Evolutionary conservation across 106 monocot genomes (phyloP), one percentile per base, ranked within the genome.

Genomic region (Amphibolis antarctica): DNA sequence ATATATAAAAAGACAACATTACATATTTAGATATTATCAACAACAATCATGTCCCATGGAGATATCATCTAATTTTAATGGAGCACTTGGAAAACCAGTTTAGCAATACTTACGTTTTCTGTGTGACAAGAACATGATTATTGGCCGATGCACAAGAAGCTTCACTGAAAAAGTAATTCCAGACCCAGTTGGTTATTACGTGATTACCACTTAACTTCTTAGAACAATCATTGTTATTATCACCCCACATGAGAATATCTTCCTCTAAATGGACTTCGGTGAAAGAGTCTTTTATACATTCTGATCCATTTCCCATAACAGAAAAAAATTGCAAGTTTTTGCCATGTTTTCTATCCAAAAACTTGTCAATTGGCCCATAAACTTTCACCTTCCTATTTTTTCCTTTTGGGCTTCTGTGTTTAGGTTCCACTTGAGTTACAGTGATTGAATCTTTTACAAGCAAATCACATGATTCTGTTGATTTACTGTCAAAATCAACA

Each of bases 341-440:
- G 27, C 14, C 20, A 19, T 19, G 36, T 42, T 42, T 60, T 23
- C 50, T 13, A 54, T 36, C 36, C 53, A 99, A 15, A 70, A 91
- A 99, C 65, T 88, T 85, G 75, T 99, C 91, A 74, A 99, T 88
- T 62, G 98, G 91, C 11, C 98, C 98, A 73, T 27, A 70, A 29
- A 76, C 66, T 9, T 63, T 44, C 66, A 69, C 61, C 44, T 10
- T 56, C 36, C 63, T 73, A 49, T 13, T 71, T 77, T 71, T 78
- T 29, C 76, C 68, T 53, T 42, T 71, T 53, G 21, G 21, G 13
- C 59, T 52, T 59, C 48, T 31, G 42, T 48, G 28, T 28, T 3
- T 31, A 15, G 19, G 55, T 42, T 29, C 17, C 28, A 17, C 44
- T 43, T 9, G 10, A 26, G 36, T 20, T 53, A 0, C 52, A 52